Percentiles rank a stretch among this genome's conserved stretches.
These are phyloP conservation scores for Mucor mucedo DNA, from an alignment of 371 early-diverging fungal genomes.

Conservation along the genomic window DNA sequence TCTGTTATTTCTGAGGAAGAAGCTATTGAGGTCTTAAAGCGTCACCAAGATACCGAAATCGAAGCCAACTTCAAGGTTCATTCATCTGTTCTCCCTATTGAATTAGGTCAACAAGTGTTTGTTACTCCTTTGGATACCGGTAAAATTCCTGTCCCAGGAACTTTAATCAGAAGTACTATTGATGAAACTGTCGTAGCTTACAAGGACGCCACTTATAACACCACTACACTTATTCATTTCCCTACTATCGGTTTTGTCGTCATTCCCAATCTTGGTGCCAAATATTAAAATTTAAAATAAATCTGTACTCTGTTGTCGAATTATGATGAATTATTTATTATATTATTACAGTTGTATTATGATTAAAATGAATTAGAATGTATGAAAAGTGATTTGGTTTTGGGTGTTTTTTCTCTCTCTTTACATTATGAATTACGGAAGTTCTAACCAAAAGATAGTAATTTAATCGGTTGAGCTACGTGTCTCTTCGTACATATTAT, in stretches of 20 bases:
- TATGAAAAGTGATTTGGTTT: too few relatives aligned
- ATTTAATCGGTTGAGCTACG: neutral
- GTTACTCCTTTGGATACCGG: slow-evolving; percentile 59
- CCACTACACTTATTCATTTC: slow-evolving; percentile 24
- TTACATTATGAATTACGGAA: too few relatives aligned
- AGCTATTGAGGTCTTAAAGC: slow-evolving; percentile 23
- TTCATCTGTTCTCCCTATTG: slow-evolving; percentile 24
- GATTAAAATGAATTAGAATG: neutral
- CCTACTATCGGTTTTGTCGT: slow-evolving; percentile 21
- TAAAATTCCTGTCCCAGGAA: slow-evolving; percentile 47
- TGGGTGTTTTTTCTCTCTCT: too few relatives aligned
- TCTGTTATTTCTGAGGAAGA: slow-evolving; percentile 12
- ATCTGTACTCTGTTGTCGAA: too few relatives aligned
- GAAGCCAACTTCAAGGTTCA: slow-evolving; percentile 6
- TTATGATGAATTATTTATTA: neutral
- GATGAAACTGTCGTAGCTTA: slow-evolving; percentile 42
- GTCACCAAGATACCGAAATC: slow-evolving; percentile 4
- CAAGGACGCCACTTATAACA: slow-evolving; percentile 16
- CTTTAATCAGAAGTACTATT: slow-evolving; percentile 36
- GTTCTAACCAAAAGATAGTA: neutral
- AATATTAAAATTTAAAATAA: neutral
- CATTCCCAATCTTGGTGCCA: slow-evolving; percentile 5
- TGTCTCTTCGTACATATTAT: slow-evolving; percentile 30
- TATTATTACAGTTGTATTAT: neutral
- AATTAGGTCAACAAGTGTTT: slow-evolving; percentile 45